Conservation (phyloP, 139 green algal genomes). For the Desmodesmus armatus region DNA sequence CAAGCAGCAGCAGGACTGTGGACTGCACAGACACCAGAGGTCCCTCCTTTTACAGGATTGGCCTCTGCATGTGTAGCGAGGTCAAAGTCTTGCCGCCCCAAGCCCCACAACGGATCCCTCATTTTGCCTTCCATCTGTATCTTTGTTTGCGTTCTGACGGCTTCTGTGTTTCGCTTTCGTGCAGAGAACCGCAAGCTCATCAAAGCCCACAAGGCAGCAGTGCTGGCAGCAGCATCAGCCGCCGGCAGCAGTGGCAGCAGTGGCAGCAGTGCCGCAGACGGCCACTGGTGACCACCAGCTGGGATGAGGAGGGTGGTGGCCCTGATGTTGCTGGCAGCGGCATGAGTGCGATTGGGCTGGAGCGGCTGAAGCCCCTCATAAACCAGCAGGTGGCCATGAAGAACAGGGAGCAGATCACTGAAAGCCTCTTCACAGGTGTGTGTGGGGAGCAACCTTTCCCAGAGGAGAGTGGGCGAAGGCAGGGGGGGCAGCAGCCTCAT, state of each 20-base stretch:
- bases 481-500: neutral
- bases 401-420: slow-evolving; percentile 79
- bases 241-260: neutral
- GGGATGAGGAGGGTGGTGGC: slow-evolving; percentile 24
- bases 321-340: slow-evolving; percentile 6
- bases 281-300: neutral
- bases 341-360: slow-evolving; percentile 43
- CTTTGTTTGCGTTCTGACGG: no score
- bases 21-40: slow-evolving; percentile 27
- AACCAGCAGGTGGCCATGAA: slow-evolving; percentile 78
- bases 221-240: slow-evolving; percentile 1
- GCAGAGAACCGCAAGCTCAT: no score
- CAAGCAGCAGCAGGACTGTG: slow-evolving; percentile 36
- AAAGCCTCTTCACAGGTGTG: slow-evolving; percentile 78
- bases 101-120: no score
- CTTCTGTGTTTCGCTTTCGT: no score
- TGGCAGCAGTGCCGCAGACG: neutral
- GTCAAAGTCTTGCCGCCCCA: no score
- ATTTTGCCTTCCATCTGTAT: no score
- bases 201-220: neutral
- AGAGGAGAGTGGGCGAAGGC: neutral
- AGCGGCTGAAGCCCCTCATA: slow-evolving; percentile 70
- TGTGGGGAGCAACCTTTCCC: slow-evolving; percentile 36
- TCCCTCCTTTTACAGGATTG: neutral
- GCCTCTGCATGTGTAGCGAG: no score